These are phyloP conservation scores for Coelastrella sp. DNA, from an alignment of 139 green algal species.

Conservation along the genomic window DNA sequence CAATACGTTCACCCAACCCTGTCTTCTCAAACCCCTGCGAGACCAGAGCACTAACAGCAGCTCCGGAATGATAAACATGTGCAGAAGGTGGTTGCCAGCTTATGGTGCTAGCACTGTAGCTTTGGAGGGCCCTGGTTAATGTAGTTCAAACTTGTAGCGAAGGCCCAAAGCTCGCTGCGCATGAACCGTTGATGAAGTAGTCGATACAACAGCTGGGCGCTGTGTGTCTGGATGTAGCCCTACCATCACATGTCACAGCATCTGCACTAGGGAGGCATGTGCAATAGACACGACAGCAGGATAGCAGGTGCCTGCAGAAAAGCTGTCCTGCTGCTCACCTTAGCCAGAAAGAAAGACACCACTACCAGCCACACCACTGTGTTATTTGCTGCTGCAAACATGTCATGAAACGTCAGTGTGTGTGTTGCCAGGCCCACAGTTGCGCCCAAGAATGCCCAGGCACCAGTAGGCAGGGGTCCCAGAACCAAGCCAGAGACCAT, in stretches of 20 bases:
- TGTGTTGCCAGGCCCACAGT: slow-evolving; percentile 91
- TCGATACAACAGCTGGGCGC: too few relatives aligned
- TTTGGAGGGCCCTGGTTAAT: too few relatives aligned
- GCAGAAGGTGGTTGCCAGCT: too few relatives aligned
- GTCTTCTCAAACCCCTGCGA: slow-evolving; percentile 93
- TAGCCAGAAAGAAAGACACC: slow-evolving; percentile 98
- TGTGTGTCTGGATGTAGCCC: too few relatives aligned
- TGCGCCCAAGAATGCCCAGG: slow-evolving; percentile 88
- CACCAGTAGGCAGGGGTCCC: slow-evolving; percentile 92
- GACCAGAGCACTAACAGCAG: neutral
- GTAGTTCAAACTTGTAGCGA: too few relatives aligned
- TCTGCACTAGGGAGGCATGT: too few relatives aligned
- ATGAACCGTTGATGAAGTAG: too few relatives aligned
- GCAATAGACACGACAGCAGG: too few relatives aligned
- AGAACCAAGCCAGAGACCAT: slow-evolving; percentile 95
- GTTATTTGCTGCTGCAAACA: slow-evolving; percentile 94
- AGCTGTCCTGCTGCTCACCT: slow-evolving; percentile 54
- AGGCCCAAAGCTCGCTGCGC: too few relatives aligned
- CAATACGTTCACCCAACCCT: slow-evolving; percentile 96
- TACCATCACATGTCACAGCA: too few relatives aligned
- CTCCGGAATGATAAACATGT: too few relatives aligned
- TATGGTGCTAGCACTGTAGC: too few relatives aligned
- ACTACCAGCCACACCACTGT: slow-evolving; percentile 99
- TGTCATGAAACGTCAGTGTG: slow-evolving; percentile 91
- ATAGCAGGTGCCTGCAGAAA: neutral